Conservation (phyloP, 305 asterid genomes). For the Fraxinus latifolia region DNA sequence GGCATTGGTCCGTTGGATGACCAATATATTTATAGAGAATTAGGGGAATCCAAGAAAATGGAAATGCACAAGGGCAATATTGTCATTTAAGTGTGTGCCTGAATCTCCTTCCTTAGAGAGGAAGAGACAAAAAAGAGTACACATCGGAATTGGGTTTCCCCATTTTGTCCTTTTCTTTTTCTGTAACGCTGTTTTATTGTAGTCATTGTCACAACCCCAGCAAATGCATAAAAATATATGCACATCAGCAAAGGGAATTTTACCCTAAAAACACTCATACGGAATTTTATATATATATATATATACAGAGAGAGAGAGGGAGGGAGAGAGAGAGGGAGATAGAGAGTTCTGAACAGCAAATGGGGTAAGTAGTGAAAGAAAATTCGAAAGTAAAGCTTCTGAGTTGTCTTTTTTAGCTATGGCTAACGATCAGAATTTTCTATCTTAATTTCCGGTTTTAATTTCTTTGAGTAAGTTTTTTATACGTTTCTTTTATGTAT, state of each 20-base stretch:
- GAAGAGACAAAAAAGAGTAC: not conserved
- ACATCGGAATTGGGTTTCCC: not conserved
- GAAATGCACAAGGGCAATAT: constrained; percentile 35
- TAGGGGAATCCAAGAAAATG: constrained; percentile 11
- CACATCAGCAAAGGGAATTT: constrained; percentile 24
- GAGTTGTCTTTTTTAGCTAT: constrained; percentile 9
- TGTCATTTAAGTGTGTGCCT: constrained; percentile 27
- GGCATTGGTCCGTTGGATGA: not conserved
- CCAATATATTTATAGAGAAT: not conserved
- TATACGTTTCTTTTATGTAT: constrained; percentile 15
- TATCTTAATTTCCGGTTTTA: constrained; percentile 20
- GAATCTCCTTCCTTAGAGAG: not conserved
- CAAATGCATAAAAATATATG: not conserved
- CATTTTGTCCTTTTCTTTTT: constrained; percentile 33
- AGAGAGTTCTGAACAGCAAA: constrained; percentile 1
- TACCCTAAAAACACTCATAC: not conserved
- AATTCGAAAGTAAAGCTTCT: constrained; percentile 32
- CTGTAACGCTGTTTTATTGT: not conserved
- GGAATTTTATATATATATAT: not conserved
- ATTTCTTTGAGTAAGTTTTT: constrained; percentile 35
- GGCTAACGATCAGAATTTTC: constrained; percentile 19
- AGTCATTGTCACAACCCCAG: constrained; percentile 32
- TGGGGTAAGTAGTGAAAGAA: constrained; percentile 30
- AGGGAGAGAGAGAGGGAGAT: constrained; percentile 16
- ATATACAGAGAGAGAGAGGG: constrained; percentile 12